phyloP scores from a whole-genome alignment of 2,329 filamentous ascomycete genomes.

The Fusarium scirpi region DNA sequence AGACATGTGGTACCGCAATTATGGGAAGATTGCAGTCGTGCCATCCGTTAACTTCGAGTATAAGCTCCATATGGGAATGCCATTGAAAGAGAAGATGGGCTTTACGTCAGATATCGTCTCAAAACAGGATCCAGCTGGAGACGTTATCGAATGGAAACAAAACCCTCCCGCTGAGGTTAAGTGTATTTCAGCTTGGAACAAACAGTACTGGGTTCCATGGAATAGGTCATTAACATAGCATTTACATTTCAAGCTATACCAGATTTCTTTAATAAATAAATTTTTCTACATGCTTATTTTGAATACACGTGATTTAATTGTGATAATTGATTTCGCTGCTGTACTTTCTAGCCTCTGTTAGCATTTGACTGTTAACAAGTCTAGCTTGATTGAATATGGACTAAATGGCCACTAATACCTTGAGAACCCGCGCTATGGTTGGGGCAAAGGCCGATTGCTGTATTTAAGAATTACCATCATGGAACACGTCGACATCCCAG shows the following conservation, averaged over 20 bases:
- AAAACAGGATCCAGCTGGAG: conserved; percentile 45
- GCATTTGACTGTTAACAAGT: no score
- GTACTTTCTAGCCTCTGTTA: no score
- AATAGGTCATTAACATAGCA: not conserved
- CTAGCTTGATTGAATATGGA: no score
- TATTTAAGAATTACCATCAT: no score
- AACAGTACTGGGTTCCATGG: not conserved
- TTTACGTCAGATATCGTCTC: conserved; percentile 55
- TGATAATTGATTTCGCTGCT: no score
- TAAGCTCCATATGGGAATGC: conserved; percentile 55
- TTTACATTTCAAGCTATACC: not conserved
- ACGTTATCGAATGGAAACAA: conserved; percentile 57
- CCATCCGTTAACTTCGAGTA: conserved; percentile 68
- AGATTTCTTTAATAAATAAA: rapidly evolving
- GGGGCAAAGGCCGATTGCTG: no score
- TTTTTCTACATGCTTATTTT: rapidly evolving
- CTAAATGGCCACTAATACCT: no score
- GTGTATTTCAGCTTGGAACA: conserved; percentile 54
- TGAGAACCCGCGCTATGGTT: no score
- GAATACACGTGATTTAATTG: no score
- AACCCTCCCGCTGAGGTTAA: conserved; percentile 60
- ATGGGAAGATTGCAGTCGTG: conserved; percentile 65
- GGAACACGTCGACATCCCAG: no score
- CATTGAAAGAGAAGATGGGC: conserved; percentile 63
- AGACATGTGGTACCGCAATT: conserved; percentile 64